phyloP scores from a whole-genome alignment of 169 alveolate species.

The Nephromyces sp. region DNA sequence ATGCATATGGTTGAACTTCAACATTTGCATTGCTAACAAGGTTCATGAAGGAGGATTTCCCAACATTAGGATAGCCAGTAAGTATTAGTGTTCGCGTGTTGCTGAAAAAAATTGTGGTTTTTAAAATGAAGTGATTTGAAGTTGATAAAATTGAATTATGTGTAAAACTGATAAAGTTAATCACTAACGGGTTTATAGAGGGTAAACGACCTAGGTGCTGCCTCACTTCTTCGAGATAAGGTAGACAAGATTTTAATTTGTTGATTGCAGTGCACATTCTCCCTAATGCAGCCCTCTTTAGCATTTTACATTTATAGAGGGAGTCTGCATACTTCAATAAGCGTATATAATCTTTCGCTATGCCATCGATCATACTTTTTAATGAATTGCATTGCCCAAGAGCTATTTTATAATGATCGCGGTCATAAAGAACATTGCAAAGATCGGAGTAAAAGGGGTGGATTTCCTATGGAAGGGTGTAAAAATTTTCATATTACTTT shows the following conservation, averaged over 20 bases:
- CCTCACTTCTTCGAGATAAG: slow-evolving; percentile 95
- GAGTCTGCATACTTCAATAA: slow-evolving; percentile 91
- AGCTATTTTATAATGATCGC: slow-evolving; percentile 98
- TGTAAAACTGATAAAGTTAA: too few species aligned
- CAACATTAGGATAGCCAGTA: slow-evolving; percentile 99
- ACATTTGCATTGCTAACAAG: slow-evolving; percentile 92
- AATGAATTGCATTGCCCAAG: slow-evolving; percentile 91
- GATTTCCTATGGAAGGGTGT: slow-evolving; percentile 60
- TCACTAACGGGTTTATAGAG: slow-evolving; percentile 81
- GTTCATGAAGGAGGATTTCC: slow-evolving; percentile 94
- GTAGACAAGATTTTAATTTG: slow-evolving; percentile 83
- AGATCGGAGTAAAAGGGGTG: slow-evolving; percentile 98
- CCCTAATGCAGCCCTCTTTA: slow-evolving; percentile 96
- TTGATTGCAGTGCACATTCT: slow-evolving; percentile 90
- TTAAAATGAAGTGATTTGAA: too few species aligned
- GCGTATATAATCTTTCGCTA: slow-evolving; percentile 93
- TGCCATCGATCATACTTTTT: slow-evolving; percentile 78
- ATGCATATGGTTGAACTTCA: slow-evolving; percentile 96
- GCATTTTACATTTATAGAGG: slow-evolving; percentile 90
- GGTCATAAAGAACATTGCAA: slow-evolving; percentile 93
- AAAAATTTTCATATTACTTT: too few species aligned
- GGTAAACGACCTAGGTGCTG: slow-evolving; percentile 94
- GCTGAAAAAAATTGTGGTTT: neutral
- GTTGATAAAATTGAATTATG: too few species aligned
- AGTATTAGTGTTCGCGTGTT: slow-evolving; percentile 21